These are phyloP conservation scores for Pleurotus citrinopileatus DNA, from an alignment of 768 basidiomycete species.

Conservation along the genomic window DNA sequence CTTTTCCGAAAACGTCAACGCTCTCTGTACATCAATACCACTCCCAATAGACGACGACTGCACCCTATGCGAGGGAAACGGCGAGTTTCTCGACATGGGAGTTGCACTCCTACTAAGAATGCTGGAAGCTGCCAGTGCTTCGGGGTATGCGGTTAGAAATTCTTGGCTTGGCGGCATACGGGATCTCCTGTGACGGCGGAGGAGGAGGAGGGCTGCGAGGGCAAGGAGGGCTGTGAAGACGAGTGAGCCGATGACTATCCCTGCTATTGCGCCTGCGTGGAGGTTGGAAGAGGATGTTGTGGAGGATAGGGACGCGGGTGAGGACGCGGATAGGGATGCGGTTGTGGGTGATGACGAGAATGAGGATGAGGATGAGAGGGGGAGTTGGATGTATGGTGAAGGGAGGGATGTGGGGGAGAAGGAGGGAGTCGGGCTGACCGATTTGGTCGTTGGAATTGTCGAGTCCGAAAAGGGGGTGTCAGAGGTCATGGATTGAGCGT, in stretches of 20 bases:
- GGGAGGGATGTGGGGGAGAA: too few species aligned
- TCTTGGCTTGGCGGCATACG: constrained; percentile 59
- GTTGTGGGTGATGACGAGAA: too few species aligned
- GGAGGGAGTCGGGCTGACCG: too few species aligned
- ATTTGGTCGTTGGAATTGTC: too few species aligned
- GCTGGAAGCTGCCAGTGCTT: background rate
- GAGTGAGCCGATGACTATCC: constrained; percentile 43
- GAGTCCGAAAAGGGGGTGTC: too few species aligned
- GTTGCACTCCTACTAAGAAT: background rate
- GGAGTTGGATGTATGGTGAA: too few species aligned
- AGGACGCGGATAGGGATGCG: background rate
- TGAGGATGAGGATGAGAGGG: too few species aligned
- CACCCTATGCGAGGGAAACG: background rate
- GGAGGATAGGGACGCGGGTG: background rate
- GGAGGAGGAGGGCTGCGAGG: constrained; percentile 33
- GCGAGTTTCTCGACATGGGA: constrained; percentile 2
- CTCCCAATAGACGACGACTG: background rate
- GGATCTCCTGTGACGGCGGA: constrained; percentile 37
- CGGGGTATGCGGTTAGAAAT: constrained; percentile 36
- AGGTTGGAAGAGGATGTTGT: background rate
- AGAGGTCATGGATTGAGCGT: too few species aligned
- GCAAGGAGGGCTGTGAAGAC: constrained; percentile 30
- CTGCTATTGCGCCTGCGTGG: constrained; percentile 53
- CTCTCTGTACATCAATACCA: background rate
- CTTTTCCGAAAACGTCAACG: background rate